phyloP scores from a whole-genome alignment of 2,329 filamentous ascomycete genomes.

The Aspergillaceae sp. region DNA sequence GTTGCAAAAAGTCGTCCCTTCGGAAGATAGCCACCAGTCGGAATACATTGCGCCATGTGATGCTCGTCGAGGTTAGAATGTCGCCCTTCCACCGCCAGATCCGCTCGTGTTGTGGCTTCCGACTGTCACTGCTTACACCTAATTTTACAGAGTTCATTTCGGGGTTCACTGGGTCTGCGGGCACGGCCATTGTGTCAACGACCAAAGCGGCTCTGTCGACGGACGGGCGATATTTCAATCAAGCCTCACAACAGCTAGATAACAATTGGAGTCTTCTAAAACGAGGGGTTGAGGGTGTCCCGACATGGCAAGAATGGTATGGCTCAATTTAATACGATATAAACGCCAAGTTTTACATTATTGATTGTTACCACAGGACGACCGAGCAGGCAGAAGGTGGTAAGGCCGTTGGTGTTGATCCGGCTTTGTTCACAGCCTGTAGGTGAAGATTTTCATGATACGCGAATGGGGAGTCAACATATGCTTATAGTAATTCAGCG shows the following conservation, averaged over 20 bases:
- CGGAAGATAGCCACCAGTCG: constrained; percentile 93
- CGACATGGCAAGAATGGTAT: constrained; percentile 95
- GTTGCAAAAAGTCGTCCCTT: constrained; percentile 66
- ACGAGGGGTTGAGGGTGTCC: constrained; percentile 85
- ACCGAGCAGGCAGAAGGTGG: constrained; percentile 77
- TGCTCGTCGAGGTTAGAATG: constrained; percentile 59
- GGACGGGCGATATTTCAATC: constrained; percentile 96
- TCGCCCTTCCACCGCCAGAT: constrained; percentile 1
- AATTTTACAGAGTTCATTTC: constrained; percentile 62
- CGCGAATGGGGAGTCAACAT: not conserved
- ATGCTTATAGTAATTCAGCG: constrained; percentile 27
- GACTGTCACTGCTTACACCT: constrained; percentile 8
- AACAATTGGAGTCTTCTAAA: constrained; percentile 86
- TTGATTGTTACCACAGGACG: constrained; percentile 38
- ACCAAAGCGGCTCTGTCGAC: constrained; percentile 86
- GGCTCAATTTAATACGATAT: constrained; percentile 2
- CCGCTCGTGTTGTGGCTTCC: constrained; percentile 2
- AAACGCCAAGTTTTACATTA: not conserved
- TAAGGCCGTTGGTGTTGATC: constrained; percentile 84
- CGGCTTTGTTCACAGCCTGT: constrained; percentile 69
- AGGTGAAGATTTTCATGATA: constrained; percentile 14
- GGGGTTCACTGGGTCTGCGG: constrained; percentile 90
- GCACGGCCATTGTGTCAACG: constrained; percentile 78
- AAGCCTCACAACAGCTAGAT: constrained; percentile 84
- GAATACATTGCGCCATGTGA: constrained; percentile 98